Base-by-base conservation (phyloP, 2,329 filamentous ascomycete genomes). In the Colletotrichum australisinense region DNA sequence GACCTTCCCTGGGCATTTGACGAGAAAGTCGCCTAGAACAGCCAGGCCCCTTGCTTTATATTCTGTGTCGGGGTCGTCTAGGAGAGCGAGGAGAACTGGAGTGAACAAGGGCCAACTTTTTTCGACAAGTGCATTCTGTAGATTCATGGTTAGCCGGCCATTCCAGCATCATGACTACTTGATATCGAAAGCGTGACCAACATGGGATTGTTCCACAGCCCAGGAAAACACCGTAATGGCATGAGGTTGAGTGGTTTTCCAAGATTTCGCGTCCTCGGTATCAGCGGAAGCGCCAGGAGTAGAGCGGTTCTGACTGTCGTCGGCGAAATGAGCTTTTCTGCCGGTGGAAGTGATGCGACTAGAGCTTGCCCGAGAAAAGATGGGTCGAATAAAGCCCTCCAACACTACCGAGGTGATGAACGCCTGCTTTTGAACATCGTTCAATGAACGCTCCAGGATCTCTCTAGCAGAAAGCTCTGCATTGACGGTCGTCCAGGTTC, bases 61-160 rank as follows among this genome's bases (percentile, higher is more conserved):
- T 2, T 80, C 75, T 0, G 85, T 85, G 26, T 89, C 85, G 16
- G 86, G 79, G 76, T 94, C 92, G 79, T 95, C 93, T 32, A 91
- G 82, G 5, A 96, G 86, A 0, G 90, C 89, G 5, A 96, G 85
- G 4, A 96, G 83, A 0, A 93, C 90, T 1, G 94, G 94, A 1
- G 92, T 88, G 72, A 93, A 89, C 8, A 94, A 83, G 3, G 90
- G 90, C 92, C 93, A 96, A 76, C 91, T 83, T 12, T 85, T 79
- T 74, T 87, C 82, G 11, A 93, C 81, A 8, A 86, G 79, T 1
- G 78, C 42, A 63, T 80, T 76, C 86, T 89, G 65, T 22, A 11
- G 9, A 9, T 11, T n/a, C 11, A 32, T 30, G 30, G 58, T 78
- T 53, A 76, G 75, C 73, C 57, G 19, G 22, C 30, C 14, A 19